phyloP scores from a whole-genome alignment of 768 basidiomycete genomes.

The Rubroboletus satanas region DNA sequence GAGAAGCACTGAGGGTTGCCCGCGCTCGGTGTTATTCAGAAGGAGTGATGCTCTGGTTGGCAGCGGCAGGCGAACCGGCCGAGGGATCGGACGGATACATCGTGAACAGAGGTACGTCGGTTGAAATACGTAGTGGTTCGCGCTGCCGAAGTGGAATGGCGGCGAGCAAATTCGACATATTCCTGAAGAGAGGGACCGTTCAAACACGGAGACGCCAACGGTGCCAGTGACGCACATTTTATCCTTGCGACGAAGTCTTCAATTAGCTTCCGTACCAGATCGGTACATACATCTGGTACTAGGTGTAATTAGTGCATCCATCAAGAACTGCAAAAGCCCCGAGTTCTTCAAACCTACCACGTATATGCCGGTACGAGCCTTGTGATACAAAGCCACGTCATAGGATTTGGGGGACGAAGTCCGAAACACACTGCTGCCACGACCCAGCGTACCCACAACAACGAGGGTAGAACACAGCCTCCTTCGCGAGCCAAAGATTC shows the following conservation, averaged over 20 bases:
- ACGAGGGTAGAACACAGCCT: background rate
- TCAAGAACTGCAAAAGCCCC: background rate
- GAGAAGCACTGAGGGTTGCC: slow-evolving; percentile 33
- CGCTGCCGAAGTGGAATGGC: slow-evolving; percentile 7
- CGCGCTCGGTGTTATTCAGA: slow-evolving; percentile 30
- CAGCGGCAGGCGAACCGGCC: slow-evolving; percentile 17
- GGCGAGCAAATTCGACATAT: slow-evolving; percentile 9
- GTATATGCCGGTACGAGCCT: background rate
- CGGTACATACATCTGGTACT: background rate
- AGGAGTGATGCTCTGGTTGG: background rate
- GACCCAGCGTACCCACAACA: background rate
- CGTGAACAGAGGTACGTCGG: slow-evolving; percentile 34
- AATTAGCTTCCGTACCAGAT: background rate
- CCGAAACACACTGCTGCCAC: background rate
- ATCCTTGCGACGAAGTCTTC: slow-evolving; percentile 3
- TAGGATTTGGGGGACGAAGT: background rate
- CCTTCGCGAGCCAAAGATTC: background rate
- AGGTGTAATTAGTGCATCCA: slow-evolving; percentile 11
- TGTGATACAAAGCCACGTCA: background rate
- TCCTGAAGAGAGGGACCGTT: background rate
- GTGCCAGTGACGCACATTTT: slow-evolving; percentile 9
- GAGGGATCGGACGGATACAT: slow-evolving; percentile 35
- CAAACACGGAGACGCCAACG: background rate
- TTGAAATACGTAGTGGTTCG: slow-evolving; percentile 27
- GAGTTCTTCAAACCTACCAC: background rate